A percentile compares a stretch with the other conserved stretches of the same genome.
These are phyloP conservation scores for Aspergillus cavernicola DNA, from an alignment of 495 filamentous ascomycete genomes.

Conservation along the genomic window DNA sequence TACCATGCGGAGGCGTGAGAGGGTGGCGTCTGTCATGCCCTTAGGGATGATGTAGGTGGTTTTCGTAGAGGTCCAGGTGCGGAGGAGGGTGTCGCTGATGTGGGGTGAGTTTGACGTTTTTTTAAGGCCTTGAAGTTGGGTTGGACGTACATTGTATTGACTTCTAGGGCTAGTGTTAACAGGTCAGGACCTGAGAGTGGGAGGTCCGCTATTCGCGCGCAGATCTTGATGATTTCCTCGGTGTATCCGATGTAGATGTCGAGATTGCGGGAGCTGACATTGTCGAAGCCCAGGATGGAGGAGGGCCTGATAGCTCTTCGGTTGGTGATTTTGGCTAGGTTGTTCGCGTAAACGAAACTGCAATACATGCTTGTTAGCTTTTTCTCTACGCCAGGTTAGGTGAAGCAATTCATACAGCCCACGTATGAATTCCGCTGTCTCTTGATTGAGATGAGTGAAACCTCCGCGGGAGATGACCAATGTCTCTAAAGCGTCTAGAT, in stretches of 20 bases:
- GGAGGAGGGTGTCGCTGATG: slow-evolving; percentile 35
- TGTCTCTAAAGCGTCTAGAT: slow-evolving; percentile 38
- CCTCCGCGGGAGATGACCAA: slow-evolving; percentile 40
- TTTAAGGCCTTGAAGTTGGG: not conserved
- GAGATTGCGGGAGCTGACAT: slow-evolving; percentile 29
- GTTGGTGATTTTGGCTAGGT: slow-evolving; percentile 39
- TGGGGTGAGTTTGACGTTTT: not conserved
- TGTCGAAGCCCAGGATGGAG: slow-evolving; percentile 18
- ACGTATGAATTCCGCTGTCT: slow-evolving; percentile 35
- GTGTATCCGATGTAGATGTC: slow-evolving; percentile 46
- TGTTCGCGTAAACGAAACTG: slow-evolving; percentile 40
- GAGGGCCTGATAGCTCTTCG: slow-evolving; percentile 24
- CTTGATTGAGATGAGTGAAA: slow-evolving; percentile 29
- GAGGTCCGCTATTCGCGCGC: slow-evolving; percentile 36
- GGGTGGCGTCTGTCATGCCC: slow-evolving; percentile 26
- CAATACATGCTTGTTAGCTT: too few relatives aligned
- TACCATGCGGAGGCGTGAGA: slow-evolving; percentile 40
- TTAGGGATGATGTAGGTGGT: slow-evolving; percentile 32
- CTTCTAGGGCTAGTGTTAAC: slow-evolving; percentile 24
- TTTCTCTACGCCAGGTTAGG: too few relatives aligned
- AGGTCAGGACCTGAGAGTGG: slow-evolving; percentile 24
- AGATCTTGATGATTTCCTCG: slow-evolving; percentile 40
- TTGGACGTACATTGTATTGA: slow-evolving; percentile 33
- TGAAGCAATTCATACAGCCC: slow-evolving; percentile 31
- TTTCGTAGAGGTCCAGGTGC: slow-evolving; percentile 33